Evolutionary conservation across 306 rosid genomes (phyloP).

Genomic region (Trifolium pratense): DNA sequence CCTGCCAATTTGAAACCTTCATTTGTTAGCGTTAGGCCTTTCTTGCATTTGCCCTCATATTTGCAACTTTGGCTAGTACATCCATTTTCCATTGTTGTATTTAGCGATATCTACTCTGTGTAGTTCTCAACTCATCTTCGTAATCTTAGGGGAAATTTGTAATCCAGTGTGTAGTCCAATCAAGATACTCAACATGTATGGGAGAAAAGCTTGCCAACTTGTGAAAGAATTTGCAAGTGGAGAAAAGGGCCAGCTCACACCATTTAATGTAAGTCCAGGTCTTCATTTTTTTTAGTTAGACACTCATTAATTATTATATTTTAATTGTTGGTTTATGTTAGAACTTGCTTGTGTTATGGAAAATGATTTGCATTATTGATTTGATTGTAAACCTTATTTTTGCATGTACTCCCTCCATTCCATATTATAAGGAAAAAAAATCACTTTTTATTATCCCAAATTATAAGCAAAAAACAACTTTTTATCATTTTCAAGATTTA

Average conservation of each 20-base stretch:
- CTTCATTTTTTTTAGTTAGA: conserved; percentile 24
- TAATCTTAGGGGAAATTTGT: conserved; percentile 26
- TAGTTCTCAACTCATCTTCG: neutral
- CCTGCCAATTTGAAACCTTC: neutral
- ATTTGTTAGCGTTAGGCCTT: neutral
- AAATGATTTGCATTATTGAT: neutral
- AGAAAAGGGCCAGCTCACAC: conserved; percentile 76
- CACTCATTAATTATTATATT: neutral
- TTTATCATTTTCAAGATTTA: no score
- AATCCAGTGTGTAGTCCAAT: neutral
- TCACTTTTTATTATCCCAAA: no score
- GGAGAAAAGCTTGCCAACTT: conserved; percentile 74
- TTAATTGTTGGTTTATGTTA: neutral
- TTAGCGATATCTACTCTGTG: neutral
- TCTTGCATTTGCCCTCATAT: neutral
- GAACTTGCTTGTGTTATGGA: neutral
- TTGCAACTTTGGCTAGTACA: neutral
- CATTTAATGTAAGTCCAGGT: conserved; percentile 59
- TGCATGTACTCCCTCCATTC: neutral
- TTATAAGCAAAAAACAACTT: no score
- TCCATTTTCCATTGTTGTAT: neutral
- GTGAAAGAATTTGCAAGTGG: conserved; percentile 69
- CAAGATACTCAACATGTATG: conserved; percentile 61
- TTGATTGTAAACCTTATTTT: conserved; percentile 24
- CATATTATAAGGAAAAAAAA: no score